A percentile compares a stretch with the other conserved stretches of the same genome.
These are phyloP conservation scores for Penicillium odoratum DNA, from an alignment of 495 filamentous ascomycete genomes.

Conservation along the genomic window DNA sequence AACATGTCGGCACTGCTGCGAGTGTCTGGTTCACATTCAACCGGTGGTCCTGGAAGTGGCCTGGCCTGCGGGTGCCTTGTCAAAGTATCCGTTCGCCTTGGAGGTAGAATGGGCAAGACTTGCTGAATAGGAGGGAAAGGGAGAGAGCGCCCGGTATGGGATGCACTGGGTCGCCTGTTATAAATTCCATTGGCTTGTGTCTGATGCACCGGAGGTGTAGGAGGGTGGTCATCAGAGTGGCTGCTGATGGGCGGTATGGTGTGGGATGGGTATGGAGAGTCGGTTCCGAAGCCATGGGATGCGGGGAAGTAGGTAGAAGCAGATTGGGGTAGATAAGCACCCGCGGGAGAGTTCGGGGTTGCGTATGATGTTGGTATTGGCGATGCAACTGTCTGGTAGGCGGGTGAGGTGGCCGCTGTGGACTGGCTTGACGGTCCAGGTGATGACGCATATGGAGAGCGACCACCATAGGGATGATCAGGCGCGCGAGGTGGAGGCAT, in stretches of 20 bases:
- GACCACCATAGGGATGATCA: constrained; percentile 49
- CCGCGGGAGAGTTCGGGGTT: constrained; percentile 26
- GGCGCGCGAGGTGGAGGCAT: constrained; percentile 49
- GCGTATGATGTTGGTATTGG: constrained; percentile 25
- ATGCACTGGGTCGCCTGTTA: constrained; percentile 32
- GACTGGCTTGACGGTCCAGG: constrained; percentile 13
- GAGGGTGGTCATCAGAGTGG: constrained; percentile 44
- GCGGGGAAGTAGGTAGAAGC: constrained; percentile 29
- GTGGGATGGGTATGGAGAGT: constrained; percentile 31
- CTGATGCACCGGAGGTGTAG: constrained; percentile 49
- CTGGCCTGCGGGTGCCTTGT: constrained; percentile 59
- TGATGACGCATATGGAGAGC: constrained; percentile 30
- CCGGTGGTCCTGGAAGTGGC: constrained; percentile 60
- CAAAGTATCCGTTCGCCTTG: constrained; percentile 53
- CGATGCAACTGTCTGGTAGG: constrained; percentile 27
- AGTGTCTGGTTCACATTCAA: constrained; percentile 41
- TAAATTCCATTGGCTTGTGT: constrained; percentile 30
- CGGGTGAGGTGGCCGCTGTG: constrained; percentile 12
- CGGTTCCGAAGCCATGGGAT: constrained; percentile 28
- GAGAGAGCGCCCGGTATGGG: constrained; percentile 43
- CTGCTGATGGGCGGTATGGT: constrained; percentile 26
- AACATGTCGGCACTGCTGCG: constrained; percentile 44
- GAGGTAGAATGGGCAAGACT: constrained; percentile 44
- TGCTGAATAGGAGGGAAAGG: constrained; percentile 43
- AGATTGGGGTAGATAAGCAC: constrained; percentile 19